A percentile compares a stretch with the other conserved stretches of the same genome.
Evolutionary conservation across 2,329 filamentous ascomycete species (phyloP).

Genomic region (Clarireedia hainanense): DNA sequence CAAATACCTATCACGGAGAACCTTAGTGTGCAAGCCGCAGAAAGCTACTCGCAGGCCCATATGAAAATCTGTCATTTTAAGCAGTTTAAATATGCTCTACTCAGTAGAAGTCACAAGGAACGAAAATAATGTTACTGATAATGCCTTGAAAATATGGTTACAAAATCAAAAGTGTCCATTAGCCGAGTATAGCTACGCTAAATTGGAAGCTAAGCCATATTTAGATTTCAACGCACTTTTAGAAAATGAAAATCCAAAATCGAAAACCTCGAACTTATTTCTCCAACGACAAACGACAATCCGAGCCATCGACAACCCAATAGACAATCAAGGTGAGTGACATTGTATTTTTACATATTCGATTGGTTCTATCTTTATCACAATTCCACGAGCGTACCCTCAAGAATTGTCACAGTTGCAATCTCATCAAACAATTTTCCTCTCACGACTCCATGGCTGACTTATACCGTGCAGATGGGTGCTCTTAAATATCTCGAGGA

Average conservation of each 20-base stretch:
- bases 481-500: conserved; percentile 99
- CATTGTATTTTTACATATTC: neutral
- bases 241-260: neutral
- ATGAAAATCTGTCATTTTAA: neutral
- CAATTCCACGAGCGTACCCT: too few species aligned
- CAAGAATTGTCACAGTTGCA: too few species aligned
- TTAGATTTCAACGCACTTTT: neutral
- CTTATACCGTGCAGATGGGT: conserved; percentile 46
- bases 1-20: too few species aligned
- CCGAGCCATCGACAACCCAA: conserved; percentile 7
- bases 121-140: neutral
- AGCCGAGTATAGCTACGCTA: neutral
- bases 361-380: too few species aligned
- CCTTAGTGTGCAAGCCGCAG: too few species aligned
- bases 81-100: too few species aligned
- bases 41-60: neutral
- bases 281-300: conserved; percentile 9
- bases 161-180: too few species aligned
- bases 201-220: neutral
- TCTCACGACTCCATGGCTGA: neutral
- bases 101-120: neutral
- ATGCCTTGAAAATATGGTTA: neutral
- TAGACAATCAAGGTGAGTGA: conserved; percentile 6
- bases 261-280: neutral
- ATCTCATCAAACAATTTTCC: too few species aligned